phyloP scores from a whole-genome alignment of 2,329 filamentous ascomycete genomes.

The Huntiella abstrusa region DNA sequence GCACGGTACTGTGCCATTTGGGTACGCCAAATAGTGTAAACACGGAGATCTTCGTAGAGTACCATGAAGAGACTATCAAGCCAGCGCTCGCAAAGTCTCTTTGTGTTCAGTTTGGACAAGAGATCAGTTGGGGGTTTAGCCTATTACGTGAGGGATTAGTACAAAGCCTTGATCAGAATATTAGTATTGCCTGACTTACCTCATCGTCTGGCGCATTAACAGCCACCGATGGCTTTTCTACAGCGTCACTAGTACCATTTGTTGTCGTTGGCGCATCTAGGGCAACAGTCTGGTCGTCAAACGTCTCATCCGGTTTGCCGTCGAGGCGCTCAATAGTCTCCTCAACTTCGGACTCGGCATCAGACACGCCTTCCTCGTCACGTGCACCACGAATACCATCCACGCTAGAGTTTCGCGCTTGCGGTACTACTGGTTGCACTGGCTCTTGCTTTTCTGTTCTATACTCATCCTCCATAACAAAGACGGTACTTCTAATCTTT shows the following conservation, averaged over 20 bases:
- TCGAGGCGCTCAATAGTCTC: constrained; percentile 10
- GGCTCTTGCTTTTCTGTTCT: constrained; percentile 63
- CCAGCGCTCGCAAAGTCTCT: constrained; percentile 93
- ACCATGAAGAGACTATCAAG: constrained; percentile 99
- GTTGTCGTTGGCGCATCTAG: not conserved
- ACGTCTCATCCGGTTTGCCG: constrained; percentile 2
- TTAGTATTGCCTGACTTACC: not conserved
- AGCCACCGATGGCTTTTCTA: constrained; percentile 8
- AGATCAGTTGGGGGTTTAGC: constrained; percentile 43
- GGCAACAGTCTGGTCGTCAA: not conserved
- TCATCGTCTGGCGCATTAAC: constrained; percentile 2
- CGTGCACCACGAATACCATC: constrained; percentile 46
- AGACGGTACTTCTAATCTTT: constrained; percentile 88
- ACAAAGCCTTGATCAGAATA: not conserved
- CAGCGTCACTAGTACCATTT: not conserved
- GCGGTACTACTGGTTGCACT: not conserved
- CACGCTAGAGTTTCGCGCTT: constrained; percentile 51
- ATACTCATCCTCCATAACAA: constrained; percentile 99
- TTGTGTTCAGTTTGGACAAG: constrained; percentile 87
- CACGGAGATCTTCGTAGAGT: constrained; percentile 87
- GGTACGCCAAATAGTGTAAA: constrained; percentile 98
- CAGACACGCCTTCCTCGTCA: constrained; percentile 49
- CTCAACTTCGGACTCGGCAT: constrained; percentile 30
- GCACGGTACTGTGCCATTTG: constrained; percentile 92
- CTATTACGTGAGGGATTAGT: not conserved